Conservation (phyloP, 345 rosid genomes). For the Gossypium sturtianum region DNA sequence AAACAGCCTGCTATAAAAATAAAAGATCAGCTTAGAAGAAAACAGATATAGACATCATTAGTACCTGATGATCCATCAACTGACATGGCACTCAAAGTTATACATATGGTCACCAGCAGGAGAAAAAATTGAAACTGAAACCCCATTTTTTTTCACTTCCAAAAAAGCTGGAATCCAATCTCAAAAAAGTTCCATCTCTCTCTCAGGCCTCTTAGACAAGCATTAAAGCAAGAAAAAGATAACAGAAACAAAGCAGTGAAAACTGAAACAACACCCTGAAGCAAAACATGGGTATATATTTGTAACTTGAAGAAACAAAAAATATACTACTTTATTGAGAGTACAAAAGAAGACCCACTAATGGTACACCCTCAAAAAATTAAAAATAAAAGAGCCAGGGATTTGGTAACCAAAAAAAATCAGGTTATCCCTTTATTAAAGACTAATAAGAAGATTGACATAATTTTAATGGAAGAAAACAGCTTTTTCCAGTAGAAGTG, state of each 20-base stretch:
- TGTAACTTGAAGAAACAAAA: constrained; percentile 30
- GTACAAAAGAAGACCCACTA: constrained; percentile 34
- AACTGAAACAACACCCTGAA: constrained; percentile 19
- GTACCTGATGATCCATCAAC: constrained; percentile 56
- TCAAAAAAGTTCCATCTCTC: constrained; percentile 26
- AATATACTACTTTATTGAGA: not conserved
- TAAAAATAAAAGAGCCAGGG: constrained; percentile 1
- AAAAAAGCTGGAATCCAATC: constrained; percentile 15
- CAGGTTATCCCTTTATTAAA: not conserved
- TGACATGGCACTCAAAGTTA: constrained; percentile 20
- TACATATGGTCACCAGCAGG: constrained; percentile 25
- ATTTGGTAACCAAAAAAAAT: constrained; percentile 25
- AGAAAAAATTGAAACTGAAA: constrained; percentile 27
- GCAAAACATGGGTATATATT: constrained; percentile 17
- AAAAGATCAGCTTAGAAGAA: not conserved
- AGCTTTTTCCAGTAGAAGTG: constrained; percentile 9
- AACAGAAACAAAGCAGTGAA: constrained; percentile 10
- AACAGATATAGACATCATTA: constrained; percentile 19
- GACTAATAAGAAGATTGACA: constrained; percentile 5
- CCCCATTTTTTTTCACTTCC: constrained; percentile 29
- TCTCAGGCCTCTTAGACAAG: constrained; percentile 12
- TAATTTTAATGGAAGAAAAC: not conserved
- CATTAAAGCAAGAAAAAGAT: constrained; percentile 8
- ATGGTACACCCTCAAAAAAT: constrained; percentile 17
- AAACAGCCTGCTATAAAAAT: constrained; percentile 7